phyloP scores from a whole-genome alignment of 1,284 basidiomycete species.

The Blastosporella zonata region DNA sequence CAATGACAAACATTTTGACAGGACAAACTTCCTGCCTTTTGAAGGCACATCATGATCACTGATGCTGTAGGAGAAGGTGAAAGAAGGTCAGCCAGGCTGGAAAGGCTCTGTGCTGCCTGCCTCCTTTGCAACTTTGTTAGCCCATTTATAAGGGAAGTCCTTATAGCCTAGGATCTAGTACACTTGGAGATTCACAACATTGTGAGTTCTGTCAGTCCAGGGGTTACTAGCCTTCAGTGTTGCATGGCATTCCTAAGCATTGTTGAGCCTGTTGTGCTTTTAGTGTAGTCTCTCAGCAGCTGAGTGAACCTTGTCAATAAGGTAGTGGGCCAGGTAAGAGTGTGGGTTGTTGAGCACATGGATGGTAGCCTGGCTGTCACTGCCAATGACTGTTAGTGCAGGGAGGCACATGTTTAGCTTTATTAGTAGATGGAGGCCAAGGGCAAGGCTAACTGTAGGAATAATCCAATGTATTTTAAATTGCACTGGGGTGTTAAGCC shows the following conservation, averaged over 20 bases:
- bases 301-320: constrained; percentile 6
- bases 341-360: neutral
- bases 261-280: neutral
- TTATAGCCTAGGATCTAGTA: too few species aligned
- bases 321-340: constrained; percentile 10
- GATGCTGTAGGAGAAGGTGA: too few species aligned
- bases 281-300: constrained; percentile 2
- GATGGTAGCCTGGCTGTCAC: neutral
- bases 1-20: too few species aligned
- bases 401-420: neutral
- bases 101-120: too few species aligned
- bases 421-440: constrained; percentile 15
- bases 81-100: too few species aligned
- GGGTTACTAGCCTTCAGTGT: neutral
- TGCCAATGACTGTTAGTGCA: neutral
- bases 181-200: constrained; percentile 3
- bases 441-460: too few species aligned
- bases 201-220: neutral
- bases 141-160: too few species aligned
- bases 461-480: too few species aligned
- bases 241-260: neutral
- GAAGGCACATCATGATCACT: too few species aligned
- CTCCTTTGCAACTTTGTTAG: too few species aligned
- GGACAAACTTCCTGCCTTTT: too few species aligned
- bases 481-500: neutral